These are phyloP conservation scores for Lenzites betulinus DNA, from an alignment of 768 basidiomycete genomes.

Conservation along the genomic window DNA sequence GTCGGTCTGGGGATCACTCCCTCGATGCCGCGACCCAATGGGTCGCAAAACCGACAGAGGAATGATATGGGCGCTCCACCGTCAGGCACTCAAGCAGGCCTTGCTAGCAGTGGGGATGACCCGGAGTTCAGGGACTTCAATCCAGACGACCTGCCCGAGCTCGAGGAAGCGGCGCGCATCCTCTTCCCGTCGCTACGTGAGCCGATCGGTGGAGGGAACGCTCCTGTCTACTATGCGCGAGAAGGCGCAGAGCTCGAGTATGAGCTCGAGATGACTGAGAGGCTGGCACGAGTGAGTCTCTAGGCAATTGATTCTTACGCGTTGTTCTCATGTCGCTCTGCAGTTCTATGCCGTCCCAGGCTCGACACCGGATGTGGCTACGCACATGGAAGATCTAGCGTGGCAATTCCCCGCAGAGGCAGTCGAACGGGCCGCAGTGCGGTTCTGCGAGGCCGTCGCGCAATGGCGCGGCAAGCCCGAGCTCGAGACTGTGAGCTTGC, in stretches of 20 bases:
- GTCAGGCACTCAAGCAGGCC: slow-evolving; percentile 2
- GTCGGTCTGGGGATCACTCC: slow-evolving; percentile 51
- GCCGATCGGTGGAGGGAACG: slow-evolving; percentile 34
- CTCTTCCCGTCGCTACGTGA: slow-evolving; percentile 57
- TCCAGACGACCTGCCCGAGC: slow-evolving; percentile 73
- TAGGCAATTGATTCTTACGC: not conserved
- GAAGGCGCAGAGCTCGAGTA: slow-evolving; percentile 70
- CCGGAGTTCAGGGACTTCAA: slow-evolving; percentile 60
- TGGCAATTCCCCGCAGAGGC: slow-evolving; percentile 83
- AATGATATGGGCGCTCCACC: not conserved
- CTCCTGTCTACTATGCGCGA: slow-evolving; percentile 35
- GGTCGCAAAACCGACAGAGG: not conserved
- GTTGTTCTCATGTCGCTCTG: slow-evolving; percentile 3
- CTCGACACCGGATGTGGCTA: slow-evolving; percentile 71
- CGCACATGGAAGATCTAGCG: slow-evolving; percentile 77
- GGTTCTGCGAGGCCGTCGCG: slow-evolving; percentile 81
- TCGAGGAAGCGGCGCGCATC: slow-evolving; percentile 64
- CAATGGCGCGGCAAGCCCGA: slow-evolving; percentile 87
- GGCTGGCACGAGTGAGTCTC: slow-evolving; percentile 62
- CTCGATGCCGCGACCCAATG: slow-evolving; percentile 1
- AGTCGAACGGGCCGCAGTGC: slow-evolving; percentile 72
- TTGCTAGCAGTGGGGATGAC: slow-evolving; percentile 18
- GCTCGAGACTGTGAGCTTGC: slow-evolving; percentile 61
- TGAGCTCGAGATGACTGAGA: slow-evolving; percentile 70
- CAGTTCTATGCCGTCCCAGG: slow-evolving; percentile 80